phyloP scores from a whole-genome alignment of 805 yeast genomes.

The Candida taoyuanica region DNA sequence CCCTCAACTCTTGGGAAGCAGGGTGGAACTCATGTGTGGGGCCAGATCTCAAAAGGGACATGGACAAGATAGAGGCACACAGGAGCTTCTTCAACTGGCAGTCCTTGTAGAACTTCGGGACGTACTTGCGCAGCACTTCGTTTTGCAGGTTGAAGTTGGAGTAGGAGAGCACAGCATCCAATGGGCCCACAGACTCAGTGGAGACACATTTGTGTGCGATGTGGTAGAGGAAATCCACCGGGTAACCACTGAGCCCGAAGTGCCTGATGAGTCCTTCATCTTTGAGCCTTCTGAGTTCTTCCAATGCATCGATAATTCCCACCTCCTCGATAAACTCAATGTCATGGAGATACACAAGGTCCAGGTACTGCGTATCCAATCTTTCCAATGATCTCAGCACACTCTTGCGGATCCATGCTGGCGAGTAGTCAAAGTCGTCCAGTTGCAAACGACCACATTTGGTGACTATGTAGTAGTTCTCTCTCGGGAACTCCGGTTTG shows the following conservation, averaged over 20 bases:
- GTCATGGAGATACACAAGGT: slow-evolving; percentile 83
- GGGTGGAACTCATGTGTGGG: slow-evolving; percentile 79
- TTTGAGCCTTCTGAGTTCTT: slow-evolving; percentile 55
- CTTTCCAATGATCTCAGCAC: slow-evolving; percentile 64
- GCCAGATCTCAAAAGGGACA: slow-evolving; percentile 75
- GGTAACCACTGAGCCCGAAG: slow-evolving; percentile 86
- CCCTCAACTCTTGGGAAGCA: slow-evolving; percentile 53
- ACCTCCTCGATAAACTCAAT: slow-evolving; percentile 68
- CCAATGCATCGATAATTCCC: slow-evolving; percentile 58
- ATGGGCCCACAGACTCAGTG: slow-evolving; percentile 45
- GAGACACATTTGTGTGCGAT: slow-evolving; percentile 39
- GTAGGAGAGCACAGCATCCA: slow-evolving; percentile 77
- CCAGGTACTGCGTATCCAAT: slow-evolving; percentile 64
- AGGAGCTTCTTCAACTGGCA: slow-evolving; percentile 56
- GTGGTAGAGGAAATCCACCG: slow-evolving; percentile 60
- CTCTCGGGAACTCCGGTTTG: slow-evolving; percentile 44
- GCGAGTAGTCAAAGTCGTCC: slow-evolving; percentile 71
- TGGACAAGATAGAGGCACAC: slow-evolving; percentile 82
- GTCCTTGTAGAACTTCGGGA: slow-evolving; percentile 43
- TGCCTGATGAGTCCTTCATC: slow-evolving; percentile 55
- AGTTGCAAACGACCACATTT: slow-evolving; percentile 76
- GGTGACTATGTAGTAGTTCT: slow-evolving; percentile 66
- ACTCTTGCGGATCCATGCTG: slow-evolving; percentile 53
- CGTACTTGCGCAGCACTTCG: slow-evolving; percentile 42
- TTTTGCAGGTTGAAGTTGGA: slow-evolving; percentile 83